Conservation (phyloP, 2,329 filamentous ascomycete species). For the Aspergillus sojae region DNA sequence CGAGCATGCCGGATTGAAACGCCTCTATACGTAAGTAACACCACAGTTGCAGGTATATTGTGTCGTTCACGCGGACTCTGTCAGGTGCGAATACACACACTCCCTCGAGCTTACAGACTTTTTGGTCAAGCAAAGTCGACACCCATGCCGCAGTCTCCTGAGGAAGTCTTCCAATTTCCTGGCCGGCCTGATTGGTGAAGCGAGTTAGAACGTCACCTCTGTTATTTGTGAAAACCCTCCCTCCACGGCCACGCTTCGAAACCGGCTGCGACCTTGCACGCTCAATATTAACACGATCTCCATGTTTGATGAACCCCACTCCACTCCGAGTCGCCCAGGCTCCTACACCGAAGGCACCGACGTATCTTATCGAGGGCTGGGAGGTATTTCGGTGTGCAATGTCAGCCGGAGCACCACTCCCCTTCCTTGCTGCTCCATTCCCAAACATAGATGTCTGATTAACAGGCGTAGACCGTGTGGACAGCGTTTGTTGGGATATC, state of each 20-base stretch:
- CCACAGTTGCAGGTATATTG: constrained; percentile 83
- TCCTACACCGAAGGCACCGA: constrained; percentile 88
- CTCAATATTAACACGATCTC: constrained; percentile 83
- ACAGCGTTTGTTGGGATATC: constrained; percentile 10
- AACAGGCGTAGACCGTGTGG: constrained; percentile 5
- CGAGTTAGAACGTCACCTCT: constrained; percentile 86
- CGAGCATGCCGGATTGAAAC: constrained; percentile 67
- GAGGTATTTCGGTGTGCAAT: constrained; percentile 19
- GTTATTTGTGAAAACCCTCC: constrained; percentile 54
- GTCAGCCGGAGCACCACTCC: constrained; percentile 10
- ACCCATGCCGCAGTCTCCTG: constrained; percentile 91
- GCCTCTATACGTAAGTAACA: constrained; percentile 75
- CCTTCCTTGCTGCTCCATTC: background rate
- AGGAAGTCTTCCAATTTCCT: constrained; percentile 82
- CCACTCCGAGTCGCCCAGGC: constrained; percentile 93
- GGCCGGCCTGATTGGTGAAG: constrained; percentile 77
- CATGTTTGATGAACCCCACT: constrained; percentile 71
- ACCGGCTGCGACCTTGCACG: constrained; percentile 73
- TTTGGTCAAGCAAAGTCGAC: constrained; percentile 86
- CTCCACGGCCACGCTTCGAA: constrained; percentile 49
- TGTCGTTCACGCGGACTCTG: constrained; percentile 83
- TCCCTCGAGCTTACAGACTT: constrained; percentile 83
- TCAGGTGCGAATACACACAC: constrained; percentile 89
- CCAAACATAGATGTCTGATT: background rate
- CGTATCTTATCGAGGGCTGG: constrained; percentile 66